Evolutionary conservation across 768 basidiomycete species (phyloP), one percentile per base, ranked within the genome.

Genomic region (Psilocybe tampanensis): DNA sequence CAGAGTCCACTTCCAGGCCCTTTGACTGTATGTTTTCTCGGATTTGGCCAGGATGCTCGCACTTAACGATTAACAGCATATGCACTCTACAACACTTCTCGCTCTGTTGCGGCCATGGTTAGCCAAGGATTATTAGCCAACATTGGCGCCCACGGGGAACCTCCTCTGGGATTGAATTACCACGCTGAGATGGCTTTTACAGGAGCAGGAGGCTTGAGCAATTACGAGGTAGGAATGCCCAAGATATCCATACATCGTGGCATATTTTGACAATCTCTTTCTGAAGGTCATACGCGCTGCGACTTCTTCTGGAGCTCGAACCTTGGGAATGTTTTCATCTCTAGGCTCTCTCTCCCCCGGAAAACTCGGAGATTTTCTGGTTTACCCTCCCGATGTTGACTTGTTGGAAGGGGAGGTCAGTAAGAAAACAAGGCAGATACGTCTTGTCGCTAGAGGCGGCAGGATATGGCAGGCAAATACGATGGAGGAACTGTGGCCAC

Each of bases 101-200:
- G 70, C 11, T 88, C 88, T 2, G 78, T 86, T 9, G 85, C 87
- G 0, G 83, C 84, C 64, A 86, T 91, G 86, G 83, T 89, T 18
- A 70, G 78, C 24, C 81, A 77, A 54, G 89, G 88, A 12, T 68
- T 89, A 15, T 73, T 77, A 22, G 76, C 84, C 2, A 83, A 88
- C 61, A 86, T 91, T 56, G 89, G 89, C 21, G 88, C 88, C 0
- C 89, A 91, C 64, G 89, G 89, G 17, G 86, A 90, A 67, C 80
- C 83, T 2, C 89, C 89, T 0, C 68, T 89, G 11, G 89, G 89
- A 0, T 65, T 86, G n/a, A 88, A 88, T 72, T 92, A 90, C 61
- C 89, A 91, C 57, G 81, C 84, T 18, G 89, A 91, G 64, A 87
- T 90, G 83, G 77, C 74, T 50, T 89, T 88, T 66, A 76, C 86